Evolutionary conservation across 768 basidiomycete genomes (phyloP).

Genomic region (Dendrothele bispora): DNA sequence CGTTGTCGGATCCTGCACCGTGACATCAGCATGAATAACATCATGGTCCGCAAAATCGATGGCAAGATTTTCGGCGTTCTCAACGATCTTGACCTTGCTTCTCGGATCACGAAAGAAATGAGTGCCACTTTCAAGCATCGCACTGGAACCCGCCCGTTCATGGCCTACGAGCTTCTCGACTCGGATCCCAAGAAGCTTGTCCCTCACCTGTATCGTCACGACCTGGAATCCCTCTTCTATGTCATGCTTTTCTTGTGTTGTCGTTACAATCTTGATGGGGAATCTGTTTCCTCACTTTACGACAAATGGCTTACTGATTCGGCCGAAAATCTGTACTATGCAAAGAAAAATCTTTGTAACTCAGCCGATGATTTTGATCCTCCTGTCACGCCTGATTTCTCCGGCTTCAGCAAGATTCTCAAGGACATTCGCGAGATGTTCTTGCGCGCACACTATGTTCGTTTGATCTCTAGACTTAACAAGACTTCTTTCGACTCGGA

Average conservation of each 20-base stretch:
- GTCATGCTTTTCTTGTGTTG: constrained; percentile 1
- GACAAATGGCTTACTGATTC: not conserved
- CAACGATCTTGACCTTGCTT: constrained; percentile 11
- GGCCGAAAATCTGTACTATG: not conserved
- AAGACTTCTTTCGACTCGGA: too few relatives aligned
- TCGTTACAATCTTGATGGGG: not conserved
- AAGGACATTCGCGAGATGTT: too few relatives aligned
- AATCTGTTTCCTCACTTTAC: not conserved
- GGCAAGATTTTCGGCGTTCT: constrained; percentile 11
- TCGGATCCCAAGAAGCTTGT: not conserved
- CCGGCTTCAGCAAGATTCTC: too few relatives aligned
- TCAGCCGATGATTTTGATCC: too few relatives aligned
- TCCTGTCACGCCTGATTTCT: not conserved
- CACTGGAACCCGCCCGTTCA: constrained; percentile 4
- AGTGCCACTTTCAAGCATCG: not conserved
- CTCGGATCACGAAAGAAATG: too few relatives aligned
- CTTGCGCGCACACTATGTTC: too few relatives aligned
- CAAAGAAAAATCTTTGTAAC: not conserved
- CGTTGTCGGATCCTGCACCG: constrained; percentile 10
- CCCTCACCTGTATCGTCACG: constrained; percentile 6
- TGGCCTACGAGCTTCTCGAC: not conserved
- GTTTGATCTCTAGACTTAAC: too few relatives aligned
- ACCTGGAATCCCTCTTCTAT: constrained; percentile 8
- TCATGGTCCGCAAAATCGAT: constrained; percentile 14
- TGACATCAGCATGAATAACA: constrained; percentile 13